Conservation (phyloP, 73 alveolate genomes). For the Paramecium sexaurelia region DNA sequence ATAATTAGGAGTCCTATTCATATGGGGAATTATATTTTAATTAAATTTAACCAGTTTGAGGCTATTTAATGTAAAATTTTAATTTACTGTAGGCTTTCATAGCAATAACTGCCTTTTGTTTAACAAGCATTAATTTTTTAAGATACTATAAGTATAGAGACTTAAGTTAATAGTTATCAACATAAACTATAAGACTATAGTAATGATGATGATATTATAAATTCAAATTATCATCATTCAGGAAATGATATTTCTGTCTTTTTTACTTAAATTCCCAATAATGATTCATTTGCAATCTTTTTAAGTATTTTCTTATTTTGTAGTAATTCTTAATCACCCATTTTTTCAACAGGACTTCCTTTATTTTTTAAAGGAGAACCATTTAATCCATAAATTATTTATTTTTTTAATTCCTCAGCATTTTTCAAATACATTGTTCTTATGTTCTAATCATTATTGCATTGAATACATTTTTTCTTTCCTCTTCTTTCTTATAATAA, state of each 20-base stretch:
- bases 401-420: constrained; percentile 35
- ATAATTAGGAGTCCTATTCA: constrained; percentile 59
- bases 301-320: not conserved
- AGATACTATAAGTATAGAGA: constrained; percentile 81
- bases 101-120: constrained; percentile 40
- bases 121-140: constrained; percentile 69
- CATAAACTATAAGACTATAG: constrained; percentile 57
- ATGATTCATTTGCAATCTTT: not conserved
- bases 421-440: not conserved
- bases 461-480: not conserved
- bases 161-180: constrained; percentile 74
- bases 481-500: not conserved
- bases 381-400: not conserved
- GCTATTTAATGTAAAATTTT: not conserved
- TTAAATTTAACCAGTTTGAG: constrained; percentile 57
- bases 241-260: not conserved
- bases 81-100: not conserved
- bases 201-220: not conserved
- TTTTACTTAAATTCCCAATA: not conserved
- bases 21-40: constrained; percentile 69
- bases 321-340: constrained; percentile 32
- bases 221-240: not conserved
- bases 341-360: not conserved
- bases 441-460: not conserved
- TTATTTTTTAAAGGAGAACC: not conserved